Conservation (phyloP, 2,329 filamentous ascomycete genomes). For the Hymenoscyphus salicellus region DNA sequence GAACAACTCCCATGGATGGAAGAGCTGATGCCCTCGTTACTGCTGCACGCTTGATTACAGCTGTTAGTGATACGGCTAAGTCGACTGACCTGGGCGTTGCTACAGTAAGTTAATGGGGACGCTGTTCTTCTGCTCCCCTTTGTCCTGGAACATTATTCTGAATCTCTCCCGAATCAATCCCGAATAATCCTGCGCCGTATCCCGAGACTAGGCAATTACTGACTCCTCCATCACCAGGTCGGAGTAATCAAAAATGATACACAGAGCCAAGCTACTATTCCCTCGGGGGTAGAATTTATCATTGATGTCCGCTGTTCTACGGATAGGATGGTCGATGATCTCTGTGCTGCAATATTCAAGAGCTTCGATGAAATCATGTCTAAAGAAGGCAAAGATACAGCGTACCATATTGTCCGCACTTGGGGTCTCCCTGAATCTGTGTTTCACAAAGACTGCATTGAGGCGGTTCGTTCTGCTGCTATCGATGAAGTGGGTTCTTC, state of each 20-base stretch:
- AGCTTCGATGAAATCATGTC: conserved; percentile 23
- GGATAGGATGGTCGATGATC: conserved; percentile 24
- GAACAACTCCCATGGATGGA: conserved; percentile 45
- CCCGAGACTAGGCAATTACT: too few species aligned
- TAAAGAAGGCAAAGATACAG: conserved; percentile 22
- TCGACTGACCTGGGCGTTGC: conserved; percentile 24
- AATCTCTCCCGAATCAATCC: too few species aligned
- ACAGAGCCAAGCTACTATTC: conserved; percentile 26
- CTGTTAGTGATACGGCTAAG: conserved; percentile 23
- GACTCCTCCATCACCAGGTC: neutral
- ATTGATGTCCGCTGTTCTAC: conserved; percentile 29
- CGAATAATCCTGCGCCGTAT: too few species aligned
- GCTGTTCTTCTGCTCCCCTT: too few species aligned
- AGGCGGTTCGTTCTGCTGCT: conserved; percentile 25
- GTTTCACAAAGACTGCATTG: conserved; percentile 27
- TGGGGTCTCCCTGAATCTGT: conserved; percentile 28
- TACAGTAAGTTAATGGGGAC: conserved; percentile 9
- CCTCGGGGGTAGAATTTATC: conserved; percentile 28
- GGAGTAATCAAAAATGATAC: conserved; percentile 28
- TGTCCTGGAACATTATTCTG: neutral
- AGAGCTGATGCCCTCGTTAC: conserved; percentile 65
- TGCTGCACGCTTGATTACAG: conserved; percentile 25
- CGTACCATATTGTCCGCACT: conserved; percentile 21
- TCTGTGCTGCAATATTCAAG: conserved; percentile 27
- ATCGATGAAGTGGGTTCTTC: conserved; percentile 19